Conservation (phyloP, 2,329 filamentous ascomycete genomes). For the Alternaria gansuensis region DNA sequence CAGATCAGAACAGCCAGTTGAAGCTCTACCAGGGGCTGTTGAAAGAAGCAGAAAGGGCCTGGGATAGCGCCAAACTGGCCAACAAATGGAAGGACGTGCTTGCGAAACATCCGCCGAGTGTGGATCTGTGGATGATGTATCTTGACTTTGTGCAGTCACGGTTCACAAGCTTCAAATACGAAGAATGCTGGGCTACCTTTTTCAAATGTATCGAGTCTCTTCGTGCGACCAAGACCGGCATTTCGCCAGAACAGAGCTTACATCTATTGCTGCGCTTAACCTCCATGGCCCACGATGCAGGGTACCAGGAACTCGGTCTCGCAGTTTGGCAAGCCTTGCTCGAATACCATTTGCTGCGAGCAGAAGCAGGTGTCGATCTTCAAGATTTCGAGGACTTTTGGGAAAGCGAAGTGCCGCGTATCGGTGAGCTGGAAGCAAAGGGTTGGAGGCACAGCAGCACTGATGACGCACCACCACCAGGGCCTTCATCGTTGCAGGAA, state of each 20-base stretch:
- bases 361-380: conserved; percentile 57
- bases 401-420: conserved; percentile 81
- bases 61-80: conserved; percentile 70
- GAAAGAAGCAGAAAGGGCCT: conserved; percentile 76
- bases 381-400: conserved; percentile 76
- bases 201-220: conserved; percentile 64
- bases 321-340: conserved; percentile 85
- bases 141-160: conserved; percentile 75
- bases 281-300: conserved; percentile 75
- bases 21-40: conserved; percentile 73
- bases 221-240: not conserved
- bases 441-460: conserved; percentile 71
- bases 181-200: conserved; percentile 69
- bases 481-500: conserved; percentile 11
- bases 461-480: conserved; percentile 25
- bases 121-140: conserved; percentile 76
- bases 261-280: conserved; percentile 81
- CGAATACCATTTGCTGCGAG: conserved; percentile 73
- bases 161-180: conserved; percentile 72
- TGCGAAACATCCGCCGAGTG: conserved; percentile 63
- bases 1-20: conserved; percentile 60
- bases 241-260: conserved; percentile 51
- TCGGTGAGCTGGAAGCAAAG: conserved; percentile 75
- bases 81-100: conserved; percentile 73
- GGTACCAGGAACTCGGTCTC: conserved; percentile 78